Evolutionary conservation across 2,329 filamentous ascomycete genomes (phyloP), one percentile per base, ranked within the genome.

Genomic region (Neoarthrinium moseri): DNA sequence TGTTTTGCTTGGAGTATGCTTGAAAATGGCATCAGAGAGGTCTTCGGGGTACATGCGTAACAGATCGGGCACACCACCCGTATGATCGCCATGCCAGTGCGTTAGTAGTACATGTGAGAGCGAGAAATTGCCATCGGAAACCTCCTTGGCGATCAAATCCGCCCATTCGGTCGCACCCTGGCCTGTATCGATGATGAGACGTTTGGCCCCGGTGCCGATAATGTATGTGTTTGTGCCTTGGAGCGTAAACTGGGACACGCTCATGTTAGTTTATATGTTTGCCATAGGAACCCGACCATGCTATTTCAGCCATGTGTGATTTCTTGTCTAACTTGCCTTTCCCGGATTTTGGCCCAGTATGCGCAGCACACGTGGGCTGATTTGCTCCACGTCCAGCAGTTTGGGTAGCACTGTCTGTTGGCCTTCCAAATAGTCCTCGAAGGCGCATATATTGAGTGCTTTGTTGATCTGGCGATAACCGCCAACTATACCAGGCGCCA

Each of bases 21-120:
- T 91, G 68, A 83, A 81, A 30, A 91, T 51, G 68, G 43, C 74
- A 63, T 44, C 65, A 17, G 71, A 70, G 4, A 78, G 80, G 10
- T 73, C 58, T 0, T n/a, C n/a, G n/a, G 87, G 84, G 15, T 75
- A 86, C 15, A 84, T 58, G 5, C 66, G 63, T 10, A 84, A 68
- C 1, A 96, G 71, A 56, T 94, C 83, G 1, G 70, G 63, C 12
- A 96, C 77, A 5, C 92, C 92, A 12, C 84, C 80, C 4, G 84
- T 79, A 61, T 97, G 92, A 62, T 97, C 92, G 29, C 72, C 78
- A 59, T 97, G 92, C 89, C 91, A 95, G 65, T 97, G 92, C 0
- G 91, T 92, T 30, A 97, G 73, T 12, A 97, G 73, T 0, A 84
- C 82, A n/a, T 74, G 67, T 0, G 68, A 70, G 0, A 79, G 44